phyloP scores from a whole-genome alignment of 257 asterid species.

The Solanum rostratum region DNA sequence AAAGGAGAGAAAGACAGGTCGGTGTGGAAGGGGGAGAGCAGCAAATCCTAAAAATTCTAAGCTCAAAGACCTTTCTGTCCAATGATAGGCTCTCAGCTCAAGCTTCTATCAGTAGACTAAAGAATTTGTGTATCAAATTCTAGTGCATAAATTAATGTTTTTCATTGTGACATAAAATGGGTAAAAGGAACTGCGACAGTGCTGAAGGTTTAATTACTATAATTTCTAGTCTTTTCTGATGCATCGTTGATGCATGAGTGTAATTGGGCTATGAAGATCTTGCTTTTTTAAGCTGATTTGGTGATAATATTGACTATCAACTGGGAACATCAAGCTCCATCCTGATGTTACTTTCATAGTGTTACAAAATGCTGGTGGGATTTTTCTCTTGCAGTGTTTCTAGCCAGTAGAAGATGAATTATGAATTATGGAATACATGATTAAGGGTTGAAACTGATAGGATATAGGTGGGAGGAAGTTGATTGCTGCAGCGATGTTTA shows the following conservation, averaged over 20 bases:
- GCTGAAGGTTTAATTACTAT: background rate
- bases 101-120: background rate
- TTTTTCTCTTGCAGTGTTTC: background rate
- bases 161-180: background rate
- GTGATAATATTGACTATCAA: background rate
- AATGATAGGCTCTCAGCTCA: background rate
- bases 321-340: background rate
- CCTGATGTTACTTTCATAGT: background rate
- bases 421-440: background rate
- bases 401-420: background rate
- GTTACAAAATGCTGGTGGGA: background rate
- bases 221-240: background rate
- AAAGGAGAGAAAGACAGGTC: too few relatives aligned
- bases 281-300: background rate
- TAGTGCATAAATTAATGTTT: background rate
- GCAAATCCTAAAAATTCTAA: background rate
- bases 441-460: background rate
- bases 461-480: background rate
- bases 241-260: background rate
- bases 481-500: background rate
- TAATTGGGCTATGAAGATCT: background rate
- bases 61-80: background rate
- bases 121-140: background rate
- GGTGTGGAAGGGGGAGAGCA: too few relatives aligned
- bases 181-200: background rate